Percentiles rank a stretch among this genome's conserved stretches.
Conservation (phyloP, 129 eudicot genomes). For the Oenanthe sinensis region DNA sequence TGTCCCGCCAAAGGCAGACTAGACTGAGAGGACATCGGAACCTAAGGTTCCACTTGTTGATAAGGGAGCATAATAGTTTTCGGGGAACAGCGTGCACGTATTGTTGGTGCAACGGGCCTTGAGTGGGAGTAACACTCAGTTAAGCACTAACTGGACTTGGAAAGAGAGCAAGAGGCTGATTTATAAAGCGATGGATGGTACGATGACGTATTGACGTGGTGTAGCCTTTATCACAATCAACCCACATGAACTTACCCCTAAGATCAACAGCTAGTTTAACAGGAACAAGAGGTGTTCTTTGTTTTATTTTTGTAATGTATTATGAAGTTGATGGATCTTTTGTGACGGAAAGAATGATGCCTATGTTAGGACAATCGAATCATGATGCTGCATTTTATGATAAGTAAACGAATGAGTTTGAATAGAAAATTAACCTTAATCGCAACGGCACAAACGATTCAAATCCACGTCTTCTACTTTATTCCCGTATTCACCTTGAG, state of each 20-base stretch:
- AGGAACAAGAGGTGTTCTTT: neutral
- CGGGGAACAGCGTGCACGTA: neutral
- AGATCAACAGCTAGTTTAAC: neutral
- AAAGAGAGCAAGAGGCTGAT: neutral
- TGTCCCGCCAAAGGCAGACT: neutral
- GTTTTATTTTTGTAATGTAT: conserved; percentile 13
- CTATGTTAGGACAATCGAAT: too few relatives aligned
- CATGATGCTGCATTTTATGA: too few relatives aligned
- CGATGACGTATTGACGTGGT: neutral
- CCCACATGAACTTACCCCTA: neutral
- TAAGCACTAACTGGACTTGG: neutral
- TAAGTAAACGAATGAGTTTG: too few relatives aligned
- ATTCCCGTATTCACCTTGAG: too few relatives aligned
- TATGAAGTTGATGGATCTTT: conserved; percentile 19
- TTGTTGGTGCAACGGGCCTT: neutral
- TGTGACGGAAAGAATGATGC: neutral
- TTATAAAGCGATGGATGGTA: neutral
- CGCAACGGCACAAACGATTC: too few relatives aligned
- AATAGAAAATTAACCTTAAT: too few relatives aligned
- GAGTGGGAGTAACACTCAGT: neutral
- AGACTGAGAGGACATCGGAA: neutral
- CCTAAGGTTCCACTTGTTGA: neutral
- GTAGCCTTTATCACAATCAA: neutral
- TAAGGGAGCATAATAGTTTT: neutral
- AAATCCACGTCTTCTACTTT: too few relatives aligned